Evolutionary conservation across 164 flowering plant species (phyloP), one percentile per base, ranked within the genome.

Genomic region (Euptelea pleiosperma): DNA sequence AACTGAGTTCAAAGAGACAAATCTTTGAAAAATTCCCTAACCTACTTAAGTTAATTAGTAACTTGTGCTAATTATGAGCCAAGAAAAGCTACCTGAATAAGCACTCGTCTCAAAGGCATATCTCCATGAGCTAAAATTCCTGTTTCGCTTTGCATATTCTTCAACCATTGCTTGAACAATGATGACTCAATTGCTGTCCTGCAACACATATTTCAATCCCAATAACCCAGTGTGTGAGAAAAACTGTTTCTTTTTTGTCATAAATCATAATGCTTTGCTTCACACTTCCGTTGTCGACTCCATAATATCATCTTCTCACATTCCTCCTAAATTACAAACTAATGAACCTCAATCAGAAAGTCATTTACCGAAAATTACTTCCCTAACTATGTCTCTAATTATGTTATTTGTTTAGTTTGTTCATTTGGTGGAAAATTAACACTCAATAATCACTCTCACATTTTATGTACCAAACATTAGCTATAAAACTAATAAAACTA

Each of bases 161-260:
- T 78, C 67, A 92, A 47, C 98, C 98, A 89, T 31, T 85, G 83
- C 71, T 84, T 82, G 73, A 92, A 86, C 74, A 92, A 64, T 21
- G 80, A 67, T 14, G 85, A 87, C 33, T 79, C 91, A 61, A 87
- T 68, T 10, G 96, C 96, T 66, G 37, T 72, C 83, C 96, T 92
- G 77, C 57, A 63, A 58, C 21, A 52, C 24, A 45, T 4, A 21
- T 21, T 19, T 33, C 44, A 58, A 47, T 14, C 8, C 45, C 46
- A 53, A 15, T 26, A 52, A 29, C 26, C 1, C 16, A 42, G 34
- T 2, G 15, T 28, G 1, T 16, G 22, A 25, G 56, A 16, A 21
- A 16, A 21, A 25, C 2, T 7, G 26, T 48, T 37, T 46, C 15
- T 18, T 18, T n/a, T 41, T 8, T 12, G 7, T 31, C 16, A 31